Evolutionary conservation across 768 basidiomycete species (phyloP).

Genomic region (Tremella fuciformis): DNA sequence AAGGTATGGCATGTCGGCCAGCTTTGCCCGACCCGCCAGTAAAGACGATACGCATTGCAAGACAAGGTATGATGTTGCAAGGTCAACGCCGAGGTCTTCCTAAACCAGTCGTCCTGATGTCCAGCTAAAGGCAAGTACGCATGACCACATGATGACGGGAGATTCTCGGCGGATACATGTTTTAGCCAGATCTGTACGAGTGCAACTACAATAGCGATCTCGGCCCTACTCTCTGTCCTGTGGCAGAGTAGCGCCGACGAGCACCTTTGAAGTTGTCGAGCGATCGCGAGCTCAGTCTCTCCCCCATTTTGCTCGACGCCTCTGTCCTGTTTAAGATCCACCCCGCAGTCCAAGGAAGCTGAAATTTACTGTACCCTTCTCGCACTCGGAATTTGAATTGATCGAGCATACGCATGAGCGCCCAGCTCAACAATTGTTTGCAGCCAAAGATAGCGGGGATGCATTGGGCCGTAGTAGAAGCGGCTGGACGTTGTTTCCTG

Average conservation of each 20-base stretch:
- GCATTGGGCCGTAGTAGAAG: constrained; percentile 23
- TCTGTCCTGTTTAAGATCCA: not conserved
- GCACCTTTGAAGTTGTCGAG: not conserved
- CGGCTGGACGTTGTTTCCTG: constrained; percentile 18
- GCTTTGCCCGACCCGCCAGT: constrained; percentile 50
- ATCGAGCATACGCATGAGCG: constrained; percentile 11
- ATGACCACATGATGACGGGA: too few species aligned
- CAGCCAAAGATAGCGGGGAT: constrained; percentile 7
- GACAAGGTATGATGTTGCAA: too few species aligned
- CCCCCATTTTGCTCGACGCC: not conserved
- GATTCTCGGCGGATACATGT: too few species aligned
- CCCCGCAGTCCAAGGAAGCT: not conserved
- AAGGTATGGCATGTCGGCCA: constrained; percentile 47
- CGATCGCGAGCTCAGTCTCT: too few species aligned
- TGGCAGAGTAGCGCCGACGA: not conserved
- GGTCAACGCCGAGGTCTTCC: too few species aligned
- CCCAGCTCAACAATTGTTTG: constrained; percentile 4
- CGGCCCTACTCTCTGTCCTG: not conserved
- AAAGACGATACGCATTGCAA: constrained; percentile 35
- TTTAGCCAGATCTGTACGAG: too few species aligned
- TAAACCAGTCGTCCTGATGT: too few species aligned
- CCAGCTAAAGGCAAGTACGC: too few species aligned
- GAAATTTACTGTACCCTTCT: too few species aligned
- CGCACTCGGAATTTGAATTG: too few species aligned
- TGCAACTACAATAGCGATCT: not conserved